Evolutionary conservation across 169 alveolate species (phyloP), one percentile per base, ranked within the genome.

Genomic region (Eimeria necatrix): DNA sequence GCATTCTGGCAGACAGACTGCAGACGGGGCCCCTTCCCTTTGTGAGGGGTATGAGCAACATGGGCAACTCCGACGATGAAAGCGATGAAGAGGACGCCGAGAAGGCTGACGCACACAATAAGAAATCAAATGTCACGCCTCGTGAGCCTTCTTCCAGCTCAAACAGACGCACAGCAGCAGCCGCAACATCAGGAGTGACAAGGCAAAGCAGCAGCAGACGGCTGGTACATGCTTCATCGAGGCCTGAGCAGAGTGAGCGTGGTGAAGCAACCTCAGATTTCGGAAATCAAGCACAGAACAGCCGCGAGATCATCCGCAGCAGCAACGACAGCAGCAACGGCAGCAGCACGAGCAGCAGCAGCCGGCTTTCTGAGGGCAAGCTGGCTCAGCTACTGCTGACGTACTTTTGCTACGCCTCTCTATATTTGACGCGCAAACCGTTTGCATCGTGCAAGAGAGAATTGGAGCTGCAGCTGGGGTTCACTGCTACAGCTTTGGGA

Each of bases 391-490:
- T 90, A 14, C 4, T 92, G 32, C 74, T 96, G 73, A 96, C 97
- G 32, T 96, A 94, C 89, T 60, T 87, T 20, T 80, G 96, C 26
- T 96, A 96, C 78, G 91, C 95, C 18, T 60, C 96, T 16, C 46
- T 96, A 48, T 96, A 96, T 71, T 53, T 95, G 49, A 96, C 97
- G 3, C 95, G 97, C 12, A 96, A 96, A 88, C 97, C 97, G 6
- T 95, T 96, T 71, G 95, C 97, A n/a, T 93, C 95, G 61, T 95
- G 94, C 8, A 95, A 94, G 59, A 32, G 93, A 22, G 94, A 74
- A 60, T 76, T 96, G 46, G 96, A 96, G 90, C 60, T 61, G 20
- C 95, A 94, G 74, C 83, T 96, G 18, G 64, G 93, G 7, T 64
- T 96, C 59, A 53, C 96, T 22, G 93, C 96, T 8, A 83, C 95